Conservation (phyloP, 2,329 filamentous ascomycete species). For the Aquanectria penicillioides region DNA sequence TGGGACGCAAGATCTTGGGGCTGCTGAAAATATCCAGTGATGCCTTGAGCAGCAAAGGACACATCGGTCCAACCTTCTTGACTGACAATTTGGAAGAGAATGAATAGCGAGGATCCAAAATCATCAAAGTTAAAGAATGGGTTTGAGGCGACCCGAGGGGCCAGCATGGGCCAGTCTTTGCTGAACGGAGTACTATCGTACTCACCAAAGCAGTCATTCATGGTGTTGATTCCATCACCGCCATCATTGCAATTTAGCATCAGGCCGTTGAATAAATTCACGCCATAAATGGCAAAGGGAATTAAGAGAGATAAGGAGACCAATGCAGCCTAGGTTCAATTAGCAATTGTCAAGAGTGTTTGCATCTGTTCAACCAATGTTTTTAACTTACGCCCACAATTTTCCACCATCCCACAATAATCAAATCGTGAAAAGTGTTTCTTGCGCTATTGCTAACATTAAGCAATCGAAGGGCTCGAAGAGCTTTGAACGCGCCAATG, state of each 20-base stretch:
- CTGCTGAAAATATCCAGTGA: slow-evolving; percentile 80
- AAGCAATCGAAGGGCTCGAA: slow-evolving; percentile 88
- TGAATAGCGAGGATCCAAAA: slow-evolving; percentile 92
- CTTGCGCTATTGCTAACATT: slow-evolving; percentile 97
- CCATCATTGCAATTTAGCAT: slow-evolving; percentile 79
- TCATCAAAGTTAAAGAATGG: slow-evolving; percentile 93
- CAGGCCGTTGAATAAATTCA: slow-evolving; percentile 91
- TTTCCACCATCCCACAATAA: slow-evolving; percentile 94
- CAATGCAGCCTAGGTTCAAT: slow-evolving; percentile 72
- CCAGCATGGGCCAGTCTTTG: slow-evolving; percentile 79
- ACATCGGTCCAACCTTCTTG: slow-evolving; percentile 98
- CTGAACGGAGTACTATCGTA: slow-evolving; percentile 80
- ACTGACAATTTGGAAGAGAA: slow-evolving; percentile 97
- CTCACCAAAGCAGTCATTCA: slow-evolving; percentile 86
- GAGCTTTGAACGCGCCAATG: slow-evolving; percentile 95
- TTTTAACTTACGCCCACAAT: slow-evolving; percentile 76
- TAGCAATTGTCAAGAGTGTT: neutral
- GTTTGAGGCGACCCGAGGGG: slow-evolving; percentile 83
- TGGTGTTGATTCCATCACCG: slow-evolving; percentile 64
- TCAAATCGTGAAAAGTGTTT: slow-evolving; percentile 96
- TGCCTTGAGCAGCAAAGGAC: slow-evolving; percentile 84
- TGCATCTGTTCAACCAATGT: neutral
- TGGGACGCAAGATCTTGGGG: slow-evolving; percentile 75
- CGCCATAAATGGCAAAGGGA: slow-evolving; percentile 94
- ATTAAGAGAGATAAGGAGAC: slow-evolving; percentile 95